phyloP scores from a whole-genome alignment of 148 eudicot genomes.

The Rhododendron griersonianum region DNA sequence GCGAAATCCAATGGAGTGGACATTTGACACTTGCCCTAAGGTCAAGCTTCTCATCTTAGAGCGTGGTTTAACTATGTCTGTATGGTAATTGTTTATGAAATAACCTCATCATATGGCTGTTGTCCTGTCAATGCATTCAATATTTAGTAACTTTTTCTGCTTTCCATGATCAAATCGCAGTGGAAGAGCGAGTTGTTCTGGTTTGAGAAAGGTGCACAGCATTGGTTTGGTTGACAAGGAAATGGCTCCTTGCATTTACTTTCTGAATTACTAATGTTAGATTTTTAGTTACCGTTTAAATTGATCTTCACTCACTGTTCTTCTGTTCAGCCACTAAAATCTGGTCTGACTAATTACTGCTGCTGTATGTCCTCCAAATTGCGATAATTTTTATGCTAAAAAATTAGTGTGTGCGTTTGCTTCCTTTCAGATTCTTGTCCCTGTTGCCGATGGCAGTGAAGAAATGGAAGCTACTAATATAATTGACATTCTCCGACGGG shows the following conservation, averaged over 20 bases:
- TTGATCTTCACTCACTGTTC: background rate
- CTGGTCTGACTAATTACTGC: background rate
- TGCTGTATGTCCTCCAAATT: background rate
- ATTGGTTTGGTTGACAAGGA: background rate
- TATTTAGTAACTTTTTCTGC: background rate
- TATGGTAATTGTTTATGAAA: background rate
- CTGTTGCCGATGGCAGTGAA: conserved; percentile 87
- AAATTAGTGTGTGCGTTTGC: conserved; percentile 1
- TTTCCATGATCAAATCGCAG: background rate
- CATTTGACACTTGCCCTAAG: conserved; percentile 50
- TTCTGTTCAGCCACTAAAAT: conserved; percentile 2
- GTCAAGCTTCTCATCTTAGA: conserved; percentile 16
- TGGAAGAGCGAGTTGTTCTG: background rate
- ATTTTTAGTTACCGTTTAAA: background rate
- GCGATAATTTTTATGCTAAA: background rate
- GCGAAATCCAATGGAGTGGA: conserved; percentile 71
- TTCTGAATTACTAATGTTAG: background rate
- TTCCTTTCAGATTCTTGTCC: conserved; percentile 72
- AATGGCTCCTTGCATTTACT: background rate
- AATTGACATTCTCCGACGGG: conserved; percentile 79
- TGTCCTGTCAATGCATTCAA: background rate
- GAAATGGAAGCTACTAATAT: conserved; percentile 98
- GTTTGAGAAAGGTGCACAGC: background rate
- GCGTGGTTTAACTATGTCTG: background rate
- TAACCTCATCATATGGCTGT: background rate